phyloP scores from a whole-genome alignment of 163 green algal genomes.

The Prototheca cutis region DNA sequence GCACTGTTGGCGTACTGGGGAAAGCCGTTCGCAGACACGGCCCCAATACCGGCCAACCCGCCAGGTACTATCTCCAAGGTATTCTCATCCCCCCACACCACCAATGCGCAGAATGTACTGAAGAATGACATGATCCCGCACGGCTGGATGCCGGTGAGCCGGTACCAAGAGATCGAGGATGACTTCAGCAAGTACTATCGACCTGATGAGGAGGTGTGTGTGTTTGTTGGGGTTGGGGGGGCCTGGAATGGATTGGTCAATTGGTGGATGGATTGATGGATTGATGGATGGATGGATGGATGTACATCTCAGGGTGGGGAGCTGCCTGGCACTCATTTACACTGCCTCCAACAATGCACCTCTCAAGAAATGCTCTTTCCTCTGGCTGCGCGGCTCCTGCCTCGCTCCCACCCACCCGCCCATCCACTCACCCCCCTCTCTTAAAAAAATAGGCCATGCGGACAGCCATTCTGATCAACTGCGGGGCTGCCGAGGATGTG shows the following conservation, averaged over 20 bases:
- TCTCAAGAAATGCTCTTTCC: no score
- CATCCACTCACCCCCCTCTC: conserved; percentile 3
- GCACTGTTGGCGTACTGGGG: no score
- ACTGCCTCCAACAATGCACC: neutral
- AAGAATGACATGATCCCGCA: conserved; percentile 20
- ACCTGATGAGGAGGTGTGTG: neutral
- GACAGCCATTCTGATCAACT: conserved; percentile 70
- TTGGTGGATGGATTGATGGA: neutral
- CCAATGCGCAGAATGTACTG: conserved; percentile 32
- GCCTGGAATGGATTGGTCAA: neutral
- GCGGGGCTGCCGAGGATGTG: conserved; percentile 60
- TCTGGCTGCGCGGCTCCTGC: no score
- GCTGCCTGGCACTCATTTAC: no score
- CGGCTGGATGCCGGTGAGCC: conserved; percentile 44
- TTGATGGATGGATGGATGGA: no score
- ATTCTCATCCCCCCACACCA: conserved; percentile 1
- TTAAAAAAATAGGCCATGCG: conserved; percentile 42
- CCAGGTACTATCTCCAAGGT: no score
- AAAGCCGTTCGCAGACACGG: no score
- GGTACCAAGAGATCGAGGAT: conserved; percentile 50
- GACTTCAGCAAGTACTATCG: conserved; percentile 7
- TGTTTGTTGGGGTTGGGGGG: neutral
- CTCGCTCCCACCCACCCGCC: conserved; percentile 3
- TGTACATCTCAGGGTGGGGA: no score
- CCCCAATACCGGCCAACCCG: no score